phyloP scores from a whole-genome alignment of 108 stramenopile genomes.

The Schizochytrium sp. region DNA sequence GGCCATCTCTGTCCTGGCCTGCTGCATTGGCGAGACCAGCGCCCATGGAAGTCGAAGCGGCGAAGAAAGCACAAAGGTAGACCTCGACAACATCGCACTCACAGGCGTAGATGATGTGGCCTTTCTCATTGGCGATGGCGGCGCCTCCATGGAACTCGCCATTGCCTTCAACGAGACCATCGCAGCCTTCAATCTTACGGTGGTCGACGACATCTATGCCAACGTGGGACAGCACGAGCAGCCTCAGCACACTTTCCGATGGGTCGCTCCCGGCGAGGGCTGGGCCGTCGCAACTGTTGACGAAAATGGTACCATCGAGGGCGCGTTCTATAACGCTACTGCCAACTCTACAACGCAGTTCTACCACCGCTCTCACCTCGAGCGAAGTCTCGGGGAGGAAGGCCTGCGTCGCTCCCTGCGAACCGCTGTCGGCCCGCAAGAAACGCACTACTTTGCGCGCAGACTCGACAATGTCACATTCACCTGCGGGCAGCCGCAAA shows the following conservation, averaged over 20 bases:
- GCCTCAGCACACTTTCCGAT: not conserved
- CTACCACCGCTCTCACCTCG: not conserved
- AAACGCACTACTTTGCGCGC: not conserved
- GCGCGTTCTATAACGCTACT: not conserved
- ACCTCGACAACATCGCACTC: too few relatives aligned
- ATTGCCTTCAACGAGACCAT: not conserved
- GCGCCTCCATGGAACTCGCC: not conserved
- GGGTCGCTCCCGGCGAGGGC: not conserved
- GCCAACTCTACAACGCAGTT: not conserved
- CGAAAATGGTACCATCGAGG: not conserved
- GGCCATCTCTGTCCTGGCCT: too few relatives aligned
- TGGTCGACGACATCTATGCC: not conserved
- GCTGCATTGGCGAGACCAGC: too few relatives aligned
- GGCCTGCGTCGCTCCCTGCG: not conserved
- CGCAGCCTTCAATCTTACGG: not conserved
- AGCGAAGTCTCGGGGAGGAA: not conserved
- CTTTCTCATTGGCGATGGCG: not conserved
- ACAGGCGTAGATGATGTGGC: too few relatives aligned
- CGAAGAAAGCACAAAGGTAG: too few relatives aligned
- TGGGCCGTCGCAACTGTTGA: not conserved
- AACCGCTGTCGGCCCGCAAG: not conserved
- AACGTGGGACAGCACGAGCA: not conserved
- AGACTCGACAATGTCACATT: not conserved
- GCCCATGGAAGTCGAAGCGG: too few relatives aligned
- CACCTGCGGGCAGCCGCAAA: not conserved